Evolutionary conservation across 2,329 filamentous ascomycete species (phyloP), one percentile per base, ranked within the genome.

Genomic region (Trichophyton simii): DNA sequence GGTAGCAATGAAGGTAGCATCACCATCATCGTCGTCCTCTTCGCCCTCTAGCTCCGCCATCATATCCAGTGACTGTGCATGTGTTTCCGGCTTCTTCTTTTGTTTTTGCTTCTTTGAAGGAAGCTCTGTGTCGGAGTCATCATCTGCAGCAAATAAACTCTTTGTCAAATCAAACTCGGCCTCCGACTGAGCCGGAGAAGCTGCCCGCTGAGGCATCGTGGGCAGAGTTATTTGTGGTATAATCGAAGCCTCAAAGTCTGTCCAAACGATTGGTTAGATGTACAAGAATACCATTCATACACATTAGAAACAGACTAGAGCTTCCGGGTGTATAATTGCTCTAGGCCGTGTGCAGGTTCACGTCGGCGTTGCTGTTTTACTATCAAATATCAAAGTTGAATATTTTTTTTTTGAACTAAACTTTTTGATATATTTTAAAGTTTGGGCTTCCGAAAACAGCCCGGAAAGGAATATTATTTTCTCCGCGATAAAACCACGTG

Each of bases 1-100:
- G 42, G 89, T 83, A 8, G 91, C 90, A 74, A 99, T 99, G 70
- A 96, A 97, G 0, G 87, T 87, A 71, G 88, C 91, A 71, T 99
- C 91, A 18, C 78, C 80, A 46, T 78, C 77, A 15, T 76, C 76
- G 15, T 76, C 76, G 57, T 86, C 87, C 44, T 82, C 84, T 34
- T 82, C 84, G 31, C 80, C 80, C 11, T 75, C 77, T 38, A 79
- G 80, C 15, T 75, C 77, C 18, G 72, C 78, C 57, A 90, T 75
- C 54, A 89, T 80, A 58, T 82, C 81, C 36, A 75, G 69, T 36
- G 68, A 68, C 66, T 68, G 66, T 48, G 63, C 68, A 65, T 68
- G 66, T 50, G 63, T 63, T 61, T 68, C 71, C 63, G 64, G 71
- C 63, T 65, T 72, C 63, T 61, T 72, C 67, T 68, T 76, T 59